Percentiles rank a stretch among this genome's conserved stretches.
phyloP scores from a whole-genome alignment of 352 stramenopile genomes.

The Discostella stelligera region DNA sequence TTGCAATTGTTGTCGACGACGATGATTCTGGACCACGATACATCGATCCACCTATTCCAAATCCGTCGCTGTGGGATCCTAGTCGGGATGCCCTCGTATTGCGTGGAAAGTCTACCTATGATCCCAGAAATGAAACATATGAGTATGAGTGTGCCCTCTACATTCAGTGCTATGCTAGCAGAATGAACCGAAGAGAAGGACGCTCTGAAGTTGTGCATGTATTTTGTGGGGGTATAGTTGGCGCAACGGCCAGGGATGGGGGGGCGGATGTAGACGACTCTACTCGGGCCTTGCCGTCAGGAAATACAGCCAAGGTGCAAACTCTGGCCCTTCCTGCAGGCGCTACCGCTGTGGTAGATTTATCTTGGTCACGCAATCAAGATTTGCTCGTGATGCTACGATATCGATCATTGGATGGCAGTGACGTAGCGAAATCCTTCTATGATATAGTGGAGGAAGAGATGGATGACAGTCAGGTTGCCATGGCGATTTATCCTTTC shows the following conservation, averaged over 20 bases:
- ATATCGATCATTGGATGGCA: background rate
- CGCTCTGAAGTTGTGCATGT: background rate
- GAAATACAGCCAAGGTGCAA: conserved; percentile 1
- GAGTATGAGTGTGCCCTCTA: conserved; percentile 22
- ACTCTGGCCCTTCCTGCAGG: conserved; percentile 11
- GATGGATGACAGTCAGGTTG: conserved; percentile 1
- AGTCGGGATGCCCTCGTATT: conserved; percentile 8
- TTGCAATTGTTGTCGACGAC: background rate
- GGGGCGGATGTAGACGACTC: background rate
- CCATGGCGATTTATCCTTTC: conserved; percentile 8
- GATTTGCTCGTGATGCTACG: conserved; percentile 28
- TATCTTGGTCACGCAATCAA: conserved; percentile 16
- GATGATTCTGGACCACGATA: background rate
- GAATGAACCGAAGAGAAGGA: background rate
- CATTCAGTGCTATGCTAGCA: conserved; percentile 19
- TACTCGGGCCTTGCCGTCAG: conserved; percentile 1
- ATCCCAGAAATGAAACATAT: conserved; percentile 1
- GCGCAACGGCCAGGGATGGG: background rate
- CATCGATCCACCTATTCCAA: conserved; percentile 22
- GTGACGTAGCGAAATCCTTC: background rate
- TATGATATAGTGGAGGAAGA: conserved; percentile 7
- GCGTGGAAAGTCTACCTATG: background rate
- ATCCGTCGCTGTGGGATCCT: conserved; percentile 20
- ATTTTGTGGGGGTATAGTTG: conserved; percentile 7
- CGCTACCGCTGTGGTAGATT: conserved; percentile 19